Conservation (phyloP, 164 flowering plant species). For the Platanus orientalis region DNA sequence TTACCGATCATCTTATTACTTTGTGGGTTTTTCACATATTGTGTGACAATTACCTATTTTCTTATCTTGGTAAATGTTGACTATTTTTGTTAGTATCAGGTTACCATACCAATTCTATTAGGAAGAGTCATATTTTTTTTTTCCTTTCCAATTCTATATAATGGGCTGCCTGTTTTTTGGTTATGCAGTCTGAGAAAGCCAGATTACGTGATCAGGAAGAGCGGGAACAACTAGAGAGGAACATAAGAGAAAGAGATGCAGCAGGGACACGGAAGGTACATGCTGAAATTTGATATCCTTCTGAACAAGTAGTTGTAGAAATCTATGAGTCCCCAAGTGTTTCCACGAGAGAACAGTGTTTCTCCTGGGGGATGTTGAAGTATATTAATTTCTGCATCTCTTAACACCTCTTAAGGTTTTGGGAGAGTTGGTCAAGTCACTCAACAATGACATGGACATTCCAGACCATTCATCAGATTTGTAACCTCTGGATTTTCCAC, state of each 20-base stretch:
- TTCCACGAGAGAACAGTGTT: too few species aligned
- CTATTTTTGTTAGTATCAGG: background rate
- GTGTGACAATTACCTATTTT: background rate
- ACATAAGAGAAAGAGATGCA: constrained; percentile 78
- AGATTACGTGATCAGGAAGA: constrained; percentile 81
- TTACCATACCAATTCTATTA: background rate
- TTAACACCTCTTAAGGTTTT: too few species aligned
- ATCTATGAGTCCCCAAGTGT: background rate
- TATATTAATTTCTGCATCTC: too few species aligned
- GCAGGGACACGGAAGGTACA: constrained; percentile 80
- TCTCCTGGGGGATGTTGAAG: too few species aligned
- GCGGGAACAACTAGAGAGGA: constrained; percentile 73
- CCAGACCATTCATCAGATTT: too few species aligned
- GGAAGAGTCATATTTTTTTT: background rate
- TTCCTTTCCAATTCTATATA: constrained; percentile 6
- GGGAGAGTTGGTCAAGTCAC: too few species aligned
- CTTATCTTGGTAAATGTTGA: background rate
- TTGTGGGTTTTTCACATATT: background rate
- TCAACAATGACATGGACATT: too few species aligned
- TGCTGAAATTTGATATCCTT: background rate
- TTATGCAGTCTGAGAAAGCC: constrained; percentile 78
- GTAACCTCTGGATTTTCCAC: too few species aligned
- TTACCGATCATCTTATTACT: too few species aligned
- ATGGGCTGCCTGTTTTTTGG: background rate
- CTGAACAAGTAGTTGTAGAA: background rate